Conservation (phyloP, 371 early-diverging fungal species). For the Actinomucor elegans region DNA sequence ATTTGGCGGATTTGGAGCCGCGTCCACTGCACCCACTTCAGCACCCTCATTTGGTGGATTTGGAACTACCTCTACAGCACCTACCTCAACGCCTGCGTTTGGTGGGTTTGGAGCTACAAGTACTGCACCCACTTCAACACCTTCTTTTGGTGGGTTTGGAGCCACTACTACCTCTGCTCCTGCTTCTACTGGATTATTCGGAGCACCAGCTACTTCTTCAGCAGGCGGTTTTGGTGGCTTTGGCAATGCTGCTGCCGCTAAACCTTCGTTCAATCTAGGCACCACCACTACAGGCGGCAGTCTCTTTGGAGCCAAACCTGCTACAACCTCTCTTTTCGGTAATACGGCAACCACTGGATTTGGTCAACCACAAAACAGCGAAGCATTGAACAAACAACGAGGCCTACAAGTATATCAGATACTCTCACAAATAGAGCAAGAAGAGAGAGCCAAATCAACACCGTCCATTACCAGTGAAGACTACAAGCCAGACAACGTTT, state of each 20-base stretch:
- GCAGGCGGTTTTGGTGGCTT: conserved; percentile 3
- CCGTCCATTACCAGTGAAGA: conserved; percentile 25
- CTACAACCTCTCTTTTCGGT: conserved; percentile 1
- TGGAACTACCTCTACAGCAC: conserved; percentile 11
- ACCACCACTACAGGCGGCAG: conserved; percentile 2
- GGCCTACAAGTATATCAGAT: conserved; percentile 34
- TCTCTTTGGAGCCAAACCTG: conserved; percentile 3
- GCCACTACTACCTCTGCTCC: neutral
- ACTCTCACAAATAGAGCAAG: conserved; percentile 22
- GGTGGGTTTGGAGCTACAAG: neutral
- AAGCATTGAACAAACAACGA: conserved; percentile 25
- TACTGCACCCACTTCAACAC: conserved; percentile 12
- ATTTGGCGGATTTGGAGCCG: neutral
- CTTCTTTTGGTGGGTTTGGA: conserved; percentile 6
- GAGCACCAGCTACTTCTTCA: conserved; percentile 8
- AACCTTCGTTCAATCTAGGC: conserved; percentile 2
- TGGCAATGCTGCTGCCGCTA: neutral
- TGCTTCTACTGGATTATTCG: neutral
- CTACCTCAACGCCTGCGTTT: conserved; percentile 5
- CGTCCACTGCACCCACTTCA: conserved; percentile 4
- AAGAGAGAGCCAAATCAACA: conserved; percentile 38
- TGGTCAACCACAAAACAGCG: conserved; percentile 8
- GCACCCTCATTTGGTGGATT: conserved; percentile 8
- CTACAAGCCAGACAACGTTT: conserved; percentile 40
- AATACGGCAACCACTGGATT: conserved; percentile 9